phyloP scores from a whole-genome alignment of 2,329 filamentous ascomycete genomes.

The Tolypocladium amazonense region DNA sequence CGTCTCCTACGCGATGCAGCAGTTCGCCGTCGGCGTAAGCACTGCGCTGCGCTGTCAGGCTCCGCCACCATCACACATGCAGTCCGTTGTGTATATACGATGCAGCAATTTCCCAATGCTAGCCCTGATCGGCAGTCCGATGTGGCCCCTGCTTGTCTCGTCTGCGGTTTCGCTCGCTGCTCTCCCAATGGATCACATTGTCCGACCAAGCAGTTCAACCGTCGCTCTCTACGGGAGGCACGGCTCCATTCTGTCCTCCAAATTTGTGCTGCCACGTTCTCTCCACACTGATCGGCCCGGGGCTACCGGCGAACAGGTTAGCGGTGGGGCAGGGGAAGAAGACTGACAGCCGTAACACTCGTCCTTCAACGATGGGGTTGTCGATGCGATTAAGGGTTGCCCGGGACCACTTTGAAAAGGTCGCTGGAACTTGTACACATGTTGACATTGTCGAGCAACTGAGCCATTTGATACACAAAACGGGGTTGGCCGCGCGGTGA shows the following conservation, averaged over 20 bases:
- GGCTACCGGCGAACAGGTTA: constrained; percentile 3
- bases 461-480: neutral
- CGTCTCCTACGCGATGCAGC: neutral
- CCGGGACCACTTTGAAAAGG: neutral
- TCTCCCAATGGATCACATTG: neutral
- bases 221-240: neutral
- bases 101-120: neutral
- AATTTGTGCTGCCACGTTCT: neutral
- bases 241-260: neutral
- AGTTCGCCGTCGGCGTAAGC: neutral
- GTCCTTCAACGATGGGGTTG: neutral
- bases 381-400: neutral
- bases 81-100: neutral
- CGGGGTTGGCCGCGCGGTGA: neutral
- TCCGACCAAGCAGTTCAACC: neutral
- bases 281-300: neutral
- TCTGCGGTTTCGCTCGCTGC: neutral
- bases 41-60: neutral
- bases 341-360: neutral
- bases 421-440: neutral
- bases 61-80: neutral
- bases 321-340: constrained; percentile 14
- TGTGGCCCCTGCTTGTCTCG: neutral
- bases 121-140: neutral
- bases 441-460: neutral